Evolutionary conservation across 169 alveolate genomes (phyloP).

Genomic region (Eimeria praecox): DNA sequence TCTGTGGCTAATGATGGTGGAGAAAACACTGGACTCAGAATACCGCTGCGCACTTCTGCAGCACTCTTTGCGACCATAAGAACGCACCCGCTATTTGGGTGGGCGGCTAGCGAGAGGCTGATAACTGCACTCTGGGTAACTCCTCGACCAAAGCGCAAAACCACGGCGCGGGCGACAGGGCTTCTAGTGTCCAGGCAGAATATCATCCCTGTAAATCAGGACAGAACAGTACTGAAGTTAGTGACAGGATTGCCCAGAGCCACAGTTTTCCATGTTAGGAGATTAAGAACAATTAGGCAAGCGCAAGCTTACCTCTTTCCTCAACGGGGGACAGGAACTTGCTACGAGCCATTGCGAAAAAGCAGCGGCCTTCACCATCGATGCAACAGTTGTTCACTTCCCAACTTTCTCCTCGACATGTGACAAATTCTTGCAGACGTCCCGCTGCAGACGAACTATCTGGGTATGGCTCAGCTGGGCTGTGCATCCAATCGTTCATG

Average conservation of each 20-base stretch:
- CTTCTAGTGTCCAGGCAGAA: slow-evolving; percentile 52
- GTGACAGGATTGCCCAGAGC: neutral
- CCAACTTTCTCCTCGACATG: slow-evolving; percentile 59
- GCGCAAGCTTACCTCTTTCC: slow-evolving; percentile 36
- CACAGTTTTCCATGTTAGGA: neutral
- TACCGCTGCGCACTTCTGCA: slow-evolving; percentile 13
- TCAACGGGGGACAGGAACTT: slow-evolving; percentile 32
- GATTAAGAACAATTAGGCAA: neutral
- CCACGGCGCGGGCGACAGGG: slow-evolving; percentile 42
- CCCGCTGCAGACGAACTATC: neutral
- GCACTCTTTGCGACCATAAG: slow-evolving; percentile 70
- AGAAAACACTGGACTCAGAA: neutral
- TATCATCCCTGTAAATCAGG: slow-evolving; percentile 30
- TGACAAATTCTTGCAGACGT: slow-evolving; percentile 42
- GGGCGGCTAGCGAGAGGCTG: slow-evolving; percentile 50
- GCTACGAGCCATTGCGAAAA: slow-evolving; percentile 45
- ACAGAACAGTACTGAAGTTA: neutral
- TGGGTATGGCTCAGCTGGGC: neutral
- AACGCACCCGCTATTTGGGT: slow-evolving; percentile 44
- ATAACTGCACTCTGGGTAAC: slow-evolving; percentile 25
- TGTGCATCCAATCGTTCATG: neutral
- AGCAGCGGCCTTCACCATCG: slow-evolving; percentile 80
- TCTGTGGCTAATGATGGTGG: neutral
- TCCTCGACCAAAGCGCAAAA: slow-evolving; percentile 65
- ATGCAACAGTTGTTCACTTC: slow-evolving; percentile 79